Base-by-base conservation (phyloP, 257 asterid species). In the Solanum pennellii region DNA sequence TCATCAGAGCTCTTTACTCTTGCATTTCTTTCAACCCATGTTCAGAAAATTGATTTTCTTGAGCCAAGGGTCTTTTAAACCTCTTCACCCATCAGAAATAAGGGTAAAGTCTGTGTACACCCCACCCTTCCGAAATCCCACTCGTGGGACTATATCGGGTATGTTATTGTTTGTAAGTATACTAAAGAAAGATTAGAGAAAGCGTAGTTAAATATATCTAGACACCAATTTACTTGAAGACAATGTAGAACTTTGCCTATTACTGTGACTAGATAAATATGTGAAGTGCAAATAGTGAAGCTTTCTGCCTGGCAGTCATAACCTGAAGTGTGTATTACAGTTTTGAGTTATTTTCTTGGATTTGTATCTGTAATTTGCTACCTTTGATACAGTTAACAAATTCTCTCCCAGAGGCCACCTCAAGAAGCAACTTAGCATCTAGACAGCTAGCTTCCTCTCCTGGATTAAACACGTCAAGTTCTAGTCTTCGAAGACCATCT, bases 401-500 rank as follows among this genome's bases (percentile, higher is more conserved):
- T 92, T 91, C 96, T 91, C 66, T 80, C 42, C 88, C 91, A 16
- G 98, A 94, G 89, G 92, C 94, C 89, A 83, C 93, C 80, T 88
- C 90, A 23, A 93, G 98, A 90, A 92, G 93, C 94, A 95, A 90
- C 90, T 77, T 92, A 86, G 89, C 94, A 72, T 93, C 94, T n/a
- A 92, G 98, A 88, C 94, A 90, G 77, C 86, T 90, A 87, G 83
- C 92, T 66, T 90, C 94, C 74, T 94, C 97, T 68, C 91, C 94
- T 83, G 97, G 96, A 72, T 82, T 94, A 88, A 97, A 93, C 87
- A 88, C 95, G 65, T 94, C 98, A 85, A 92, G 90, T 71, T 93
- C 92, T 71, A 95, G 96, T 85, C 92, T 94, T 83, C 96, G 98
- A 84, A 86, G 98, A 69, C 99, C 99, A 86, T 92, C 99, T 68